Base-by-base conservation (phyloP, 768 basidiomycete species). In the Hirschioporus abietinus region DNA sequence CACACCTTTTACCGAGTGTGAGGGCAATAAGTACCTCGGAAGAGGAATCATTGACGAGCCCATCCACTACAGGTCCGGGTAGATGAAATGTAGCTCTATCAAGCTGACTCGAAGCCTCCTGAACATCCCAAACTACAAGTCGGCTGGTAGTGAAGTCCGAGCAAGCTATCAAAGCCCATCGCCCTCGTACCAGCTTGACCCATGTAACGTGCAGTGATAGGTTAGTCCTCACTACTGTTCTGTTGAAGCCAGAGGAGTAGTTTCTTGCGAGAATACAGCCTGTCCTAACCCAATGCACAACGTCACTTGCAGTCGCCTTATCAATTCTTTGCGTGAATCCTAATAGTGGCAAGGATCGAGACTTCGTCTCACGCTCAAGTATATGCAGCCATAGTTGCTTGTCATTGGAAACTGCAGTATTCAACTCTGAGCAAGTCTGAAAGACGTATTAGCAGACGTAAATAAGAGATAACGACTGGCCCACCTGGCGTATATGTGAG, bases 301-400 rank as follows among this genome's bases (percentile, higher is more conserved):
- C 42, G 20, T 52, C 42, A 20, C 42, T 6, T 52, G 42, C 42
- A 20, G 15, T 52, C 20, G 12, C 42, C 42, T 52, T 52, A 3
- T 52, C 42, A 20, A 52, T 52, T 3, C 20, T 52, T 20, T 52
- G 42, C 12, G 12, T 15, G n/a, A n/a, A n/a, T n/a, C n/a, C n/a
- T n/a, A n/a, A n/a, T n/a, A n/a, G n/a, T n/a, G 35, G 35, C 35
- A 36, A 36, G 15, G 35, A 7, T 36, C 15, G 7, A 36, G 35
- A 36, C 35, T 7, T 36, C 15, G 35, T 36, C 15, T 60, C 59
- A 7, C 59, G 59, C 20, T 60, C 23, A 60, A 60, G 59, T 23
- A 60, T 60, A 20, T 60, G 20, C 59, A 27, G 23, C 59, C 59
- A 60, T 23, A 60, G 59, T 60, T 60, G 59, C 20, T 60, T 60